Evolutionary conservation across 1,284 basidiomycete genomes (phyloP), one percentile per base, ranked within the genome.

Genomic region (Thecaphora thlaspeos): DNA sequence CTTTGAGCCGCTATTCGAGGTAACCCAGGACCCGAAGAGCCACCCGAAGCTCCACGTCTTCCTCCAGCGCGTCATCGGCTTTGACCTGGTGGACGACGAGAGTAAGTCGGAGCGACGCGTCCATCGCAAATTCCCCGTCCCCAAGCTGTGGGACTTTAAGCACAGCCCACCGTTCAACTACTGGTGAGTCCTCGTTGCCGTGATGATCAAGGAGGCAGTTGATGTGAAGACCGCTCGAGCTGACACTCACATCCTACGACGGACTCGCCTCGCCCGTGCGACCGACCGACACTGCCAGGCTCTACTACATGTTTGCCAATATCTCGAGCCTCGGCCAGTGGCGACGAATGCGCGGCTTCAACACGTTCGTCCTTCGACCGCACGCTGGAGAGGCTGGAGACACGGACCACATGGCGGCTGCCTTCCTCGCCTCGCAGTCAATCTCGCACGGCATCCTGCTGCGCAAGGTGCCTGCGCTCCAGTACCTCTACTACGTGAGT

Each of bases 361-460:
- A 51, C 30, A 98, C 94, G 0, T 94, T 99, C 76, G 94, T 97
- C 36, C 85, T 99, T 53, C 88, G 95, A 38, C 95, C 95, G 1
- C 95, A 98, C 79, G 90, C 90, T 23, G 95, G 95, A 49, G 95
- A 99, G 82, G 95, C 95, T 1, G 95, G 95, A 38, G 95, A 99
- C 77, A 91, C 95, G 0, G 94, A 98, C 78, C 95, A 98, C 79
- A 84, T 98, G 19, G 91, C 93, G 0, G 90, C 94, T 0, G 89
- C 94, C 2, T 98, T 91, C 84, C 83, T 99, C 23, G 92, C 91
- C 0, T 89, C 93, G 4, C 94, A 98, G 77, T 97, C 93, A 0
- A 98, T 99, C 78, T 96, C 94, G 15, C 95, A 99, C 77, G 95
- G 95, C 37, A 99, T 99, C 76, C 82, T 97, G 21, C 83, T 99